phyloP scores from a whole-genome alignment of 179 eudicot genomes.

The Spinacia oleracea region DNA sequence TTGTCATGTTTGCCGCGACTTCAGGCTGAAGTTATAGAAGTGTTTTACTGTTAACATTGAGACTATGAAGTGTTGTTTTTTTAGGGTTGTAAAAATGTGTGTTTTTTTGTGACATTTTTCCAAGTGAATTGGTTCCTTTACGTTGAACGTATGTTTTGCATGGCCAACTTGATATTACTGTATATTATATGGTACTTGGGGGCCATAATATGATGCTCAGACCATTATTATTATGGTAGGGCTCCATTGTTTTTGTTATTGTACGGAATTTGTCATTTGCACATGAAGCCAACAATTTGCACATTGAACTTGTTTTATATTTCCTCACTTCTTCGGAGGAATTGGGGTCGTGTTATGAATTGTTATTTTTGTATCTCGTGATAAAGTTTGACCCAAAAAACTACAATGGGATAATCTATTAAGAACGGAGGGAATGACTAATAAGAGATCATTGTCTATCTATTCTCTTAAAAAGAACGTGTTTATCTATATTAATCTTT shows the following conservation, averaged over 20 bases:
- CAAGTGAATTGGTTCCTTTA: not conserved
- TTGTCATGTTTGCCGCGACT: conserved; percentile 12
- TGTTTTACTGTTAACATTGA: not conserved
- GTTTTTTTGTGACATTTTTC: conserved; percentile 3
- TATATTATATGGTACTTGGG: not conserved
- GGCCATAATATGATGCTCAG: not conserved
- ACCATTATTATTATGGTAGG: not conserved
- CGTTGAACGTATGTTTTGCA: conserved; percentile 13
- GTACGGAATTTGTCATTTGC: not conserved
- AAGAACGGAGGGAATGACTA: no score
- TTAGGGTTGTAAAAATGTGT: conserved; percentile 11
- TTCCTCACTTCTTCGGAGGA: no score
- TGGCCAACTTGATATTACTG: conserved; percentile 12
- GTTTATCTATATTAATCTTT: no score
- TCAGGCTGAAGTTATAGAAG: not conserved
- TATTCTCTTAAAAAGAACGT: no score
- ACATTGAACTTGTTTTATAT: not conserved
- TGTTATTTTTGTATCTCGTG: no score
- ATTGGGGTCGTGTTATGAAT: no score
- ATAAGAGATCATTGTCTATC: no score
- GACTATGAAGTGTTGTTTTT: not conserved
- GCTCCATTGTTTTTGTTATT: conserved; percentile 8
- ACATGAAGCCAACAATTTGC: not conserved
- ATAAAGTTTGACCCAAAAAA: no score
- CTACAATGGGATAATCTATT: no score